phyloP scores from a whole-genome alignment of 1,284 basidiomycete genomes.

The Pulchroboletus neoregius region DNA sequence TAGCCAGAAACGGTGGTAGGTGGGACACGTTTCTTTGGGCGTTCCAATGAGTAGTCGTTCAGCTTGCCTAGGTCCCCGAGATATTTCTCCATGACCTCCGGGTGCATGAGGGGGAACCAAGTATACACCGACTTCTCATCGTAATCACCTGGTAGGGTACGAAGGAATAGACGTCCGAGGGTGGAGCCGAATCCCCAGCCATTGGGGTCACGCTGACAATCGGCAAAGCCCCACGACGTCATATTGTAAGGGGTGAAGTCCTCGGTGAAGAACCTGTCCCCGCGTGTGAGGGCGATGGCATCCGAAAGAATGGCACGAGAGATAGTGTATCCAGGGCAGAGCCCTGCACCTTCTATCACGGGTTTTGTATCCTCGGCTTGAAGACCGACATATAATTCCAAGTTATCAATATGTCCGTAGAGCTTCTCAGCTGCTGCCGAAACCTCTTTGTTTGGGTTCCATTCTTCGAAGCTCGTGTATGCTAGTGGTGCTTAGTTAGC shows the following conservation, averaged over 20 bases:
- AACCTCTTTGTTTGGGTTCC: conserved; percentile 76
- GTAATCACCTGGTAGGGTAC: conserved; percentile 68
- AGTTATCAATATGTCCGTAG: conserved; percentile 71
- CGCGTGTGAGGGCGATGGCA: conserved; percentile 80
- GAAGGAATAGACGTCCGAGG: conserved; percentile 68
- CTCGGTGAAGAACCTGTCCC: conserved; percentile 79
- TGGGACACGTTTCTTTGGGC: conserved; percentile 37
- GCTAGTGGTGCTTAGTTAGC: conserved; percentile 33
- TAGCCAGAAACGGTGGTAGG: conserved; percentile 43
- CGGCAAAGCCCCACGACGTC: conserved; percentile 78
- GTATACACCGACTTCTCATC: conserved; percentile 70
- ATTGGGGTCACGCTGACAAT: conserved; percentile 66
- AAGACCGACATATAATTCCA: conserved; percentile 80
- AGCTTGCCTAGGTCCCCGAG: conserved; percentile 52
- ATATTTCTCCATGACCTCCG: conserved; percentile 59
- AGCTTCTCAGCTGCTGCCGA: conserved; percentile 71
- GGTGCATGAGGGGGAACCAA: conserved; percentile 84
- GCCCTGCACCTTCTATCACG: conserved; percentile 71
- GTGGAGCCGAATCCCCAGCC: conserved; percentile 72
- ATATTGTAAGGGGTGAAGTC: conserved; percentile 80
- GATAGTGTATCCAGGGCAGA: conserved; percentile 82
- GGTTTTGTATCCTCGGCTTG: conserved; percentile 74
- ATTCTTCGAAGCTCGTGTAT: conserved; percentile 69
- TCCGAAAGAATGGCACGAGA: conserved; percentile 85
- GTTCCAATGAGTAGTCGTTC: conserved; percentile 49